These are phyloP conservation scores for Mrakia blollopis DNA, from an alignment of 768 basidiomycete genomes.

Conservation along the genomic window DNA sequence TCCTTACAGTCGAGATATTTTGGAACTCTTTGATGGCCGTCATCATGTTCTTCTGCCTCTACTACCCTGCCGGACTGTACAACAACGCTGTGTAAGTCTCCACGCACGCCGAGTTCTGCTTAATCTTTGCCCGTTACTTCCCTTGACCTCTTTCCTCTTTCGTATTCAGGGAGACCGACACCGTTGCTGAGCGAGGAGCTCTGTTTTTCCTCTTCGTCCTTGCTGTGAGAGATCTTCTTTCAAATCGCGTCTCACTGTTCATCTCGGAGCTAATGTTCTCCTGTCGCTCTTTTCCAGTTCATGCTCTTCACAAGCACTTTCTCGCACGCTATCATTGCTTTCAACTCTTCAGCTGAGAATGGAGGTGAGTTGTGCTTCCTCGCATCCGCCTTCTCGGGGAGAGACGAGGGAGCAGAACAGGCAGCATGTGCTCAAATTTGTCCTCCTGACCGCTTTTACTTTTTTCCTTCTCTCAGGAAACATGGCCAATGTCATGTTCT, in stretches of 20 bases:
- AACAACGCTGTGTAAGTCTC: constrained; percentile 44
- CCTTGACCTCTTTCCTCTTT: constrained; percentile 45
- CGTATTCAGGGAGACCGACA: constrained; percentile 44
- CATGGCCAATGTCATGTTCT: constrained; percentile 48
- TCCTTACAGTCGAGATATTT: constrained; percentile 37
- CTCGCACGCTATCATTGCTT: constrained; percentile 46
- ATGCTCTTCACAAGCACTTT: constrained; percentile 45
- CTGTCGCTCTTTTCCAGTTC: constrained; percentile 37
- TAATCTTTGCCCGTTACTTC: constrained; percentile 46
- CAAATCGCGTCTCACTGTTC: too few species aligned
- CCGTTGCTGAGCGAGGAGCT: constrained; percentile 46
- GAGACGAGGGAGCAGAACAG: too few species aligned
- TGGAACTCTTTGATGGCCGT: constrained; percentile 39
- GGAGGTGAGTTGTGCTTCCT: neutral
- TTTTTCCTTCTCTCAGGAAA: constrained; percentile 40
- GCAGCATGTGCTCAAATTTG: neutral
- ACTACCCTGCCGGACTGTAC: constrained; percentile 48
- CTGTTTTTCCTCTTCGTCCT: constrained; percentile 48
- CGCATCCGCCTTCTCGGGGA: neutral
- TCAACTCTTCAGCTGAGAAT: constrained; percentile 45
- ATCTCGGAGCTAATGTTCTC: too few species aligned
- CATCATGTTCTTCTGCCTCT: constrained; percentile 44
- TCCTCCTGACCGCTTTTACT: constrained; percentile 33
- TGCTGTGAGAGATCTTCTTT: neutral
- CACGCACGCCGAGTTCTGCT: constrained; percentile 10